Evolutionary conservation across 2,329 filamentous ascomycete species (phyloP), one percentile per base, ranked within the genome.

Genomic region (Trichophyton equinum): DNA sequence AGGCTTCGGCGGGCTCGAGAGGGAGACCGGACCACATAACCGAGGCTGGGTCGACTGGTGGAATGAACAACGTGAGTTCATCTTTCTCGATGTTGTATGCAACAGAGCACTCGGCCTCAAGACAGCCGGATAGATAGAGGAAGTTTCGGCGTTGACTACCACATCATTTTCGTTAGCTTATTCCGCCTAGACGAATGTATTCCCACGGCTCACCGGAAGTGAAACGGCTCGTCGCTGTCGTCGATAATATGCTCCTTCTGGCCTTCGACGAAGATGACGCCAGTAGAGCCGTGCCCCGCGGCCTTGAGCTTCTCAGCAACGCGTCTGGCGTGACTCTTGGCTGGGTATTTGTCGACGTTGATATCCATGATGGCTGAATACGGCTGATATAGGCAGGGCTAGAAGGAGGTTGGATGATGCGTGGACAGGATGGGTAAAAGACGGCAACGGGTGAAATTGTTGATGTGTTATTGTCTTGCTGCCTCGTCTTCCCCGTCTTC

Each of bases 1-100:
- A 76, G 5, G 92, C 92, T 69, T 96, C 87, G 47, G 87, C 81
- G 38, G 81, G 76, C 40, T 85, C 88, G 63, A 95, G 78, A 0
- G 92, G 94, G 15, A 97, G 81, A 11, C 94, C 94, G 30, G 87
- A 88, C 92, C 92, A 99, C 70, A 97, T 89, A 62, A 97, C 91
- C 60, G 85, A 85, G 49, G 94, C 88, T n/a, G 89, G 83, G 67
- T 96, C 85, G 68, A 87, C 82, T 15, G 91, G 88, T 1, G 94
- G 92, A 68, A 99, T 92, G 77, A 91, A 99, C 57, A 99, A 84
- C 2, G 86, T 95, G 46, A 91, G 82, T 67, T 85, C 84, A 65
- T 85, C 81, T 56, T 83, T 80, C 53, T 82, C 78, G 62, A 95
- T 86, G 65, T 96, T 86, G 78, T 96, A 96, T 61, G 86, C 82